Evolutionary conservation across 495 filamentous ascomycete genomes (phyloP), one percentile per base, ranked within the genome.

Genomic region (Chaetomium cochliodes): DNA sequence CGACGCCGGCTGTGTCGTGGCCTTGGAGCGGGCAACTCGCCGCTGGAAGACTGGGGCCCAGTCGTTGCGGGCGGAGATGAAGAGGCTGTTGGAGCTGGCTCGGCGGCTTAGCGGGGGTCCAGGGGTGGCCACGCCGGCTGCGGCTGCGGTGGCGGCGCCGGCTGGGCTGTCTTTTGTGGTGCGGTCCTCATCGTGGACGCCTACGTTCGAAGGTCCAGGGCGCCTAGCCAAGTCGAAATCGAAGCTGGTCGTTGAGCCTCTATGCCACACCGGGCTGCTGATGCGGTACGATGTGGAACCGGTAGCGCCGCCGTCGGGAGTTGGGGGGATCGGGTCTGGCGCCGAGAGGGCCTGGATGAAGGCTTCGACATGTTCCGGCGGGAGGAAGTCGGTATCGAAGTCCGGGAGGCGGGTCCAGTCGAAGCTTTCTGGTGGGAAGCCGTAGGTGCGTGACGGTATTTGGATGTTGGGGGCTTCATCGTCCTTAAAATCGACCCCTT

Each of bases 51-150:
- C 84, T 2, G 91, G 91, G 4, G 88, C 86, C 91, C 91, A 94
- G 79, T 94, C 91, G 72, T 92, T 93, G 67, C 90, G 82, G 30
- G 91, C 90, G 11, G 87, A 84, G 62, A 93, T 86, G 67, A 88
- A 86, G 62, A 82, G 63, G 54, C 66, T 67, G 61, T 71, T 73
- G 67, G 42, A 67, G 54, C 60, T 63, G 55, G 64, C 61, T 37
- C 61, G 64, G 28, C 69, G 67, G 26, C 25, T 44, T 7, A 51
- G 18, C 23, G 58, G 51, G 20, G 53, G 20, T 7, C 46, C 57
- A 33, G 58, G 22, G n/a, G 37, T 23, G 39, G 58, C 51, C n/a
- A 63, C 59, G 46, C 67, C 69, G 39, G 61, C 62, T 20, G 64
- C 60, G 16, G 61, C 60, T 20, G 64, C 60, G 16, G 69, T 44